phyloP scores from a whole-genome alignment of 306 rosid genomes.

The Rubus parviflorus region DNA sequence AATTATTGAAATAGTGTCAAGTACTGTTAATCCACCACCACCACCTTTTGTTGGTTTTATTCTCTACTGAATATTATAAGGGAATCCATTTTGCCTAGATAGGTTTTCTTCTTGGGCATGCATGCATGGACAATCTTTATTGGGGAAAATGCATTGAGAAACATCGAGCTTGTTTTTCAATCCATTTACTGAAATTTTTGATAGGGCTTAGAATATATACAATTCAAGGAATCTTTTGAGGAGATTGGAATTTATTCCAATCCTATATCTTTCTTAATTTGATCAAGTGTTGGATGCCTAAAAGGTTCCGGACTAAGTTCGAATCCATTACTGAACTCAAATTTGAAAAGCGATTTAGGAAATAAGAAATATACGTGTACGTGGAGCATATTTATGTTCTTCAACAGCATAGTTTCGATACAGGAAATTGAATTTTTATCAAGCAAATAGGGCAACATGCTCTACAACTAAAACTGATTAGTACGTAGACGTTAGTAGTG shows the following conservation, averaged over 20 bases:
- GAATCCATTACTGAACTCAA: neutral
- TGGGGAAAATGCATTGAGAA: neutral
- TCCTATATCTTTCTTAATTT: too few relatives aligned
- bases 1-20: neutral
- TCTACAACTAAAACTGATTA: too few relatives aligned
- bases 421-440: too few relatives aligned
- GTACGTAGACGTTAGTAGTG: too few relatives aligned
- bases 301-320: neutral
- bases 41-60: neutral
- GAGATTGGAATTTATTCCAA: slow-evolving; percentile 1
- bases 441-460: too few relatives aligned
- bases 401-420: too few relatives aligned
- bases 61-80: neutral
- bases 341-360: too few relatives aligned
- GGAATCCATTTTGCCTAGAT: neutral
- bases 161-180: neutral
- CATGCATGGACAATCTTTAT: neutral
- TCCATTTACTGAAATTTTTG: neutral
- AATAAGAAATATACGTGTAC: too few relatives aligned
- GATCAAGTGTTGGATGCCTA: neutral
- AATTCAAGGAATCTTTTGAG: slow-evolving; percentile 10
- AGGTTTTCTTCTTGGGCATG: neutral
- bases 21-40: neutral
- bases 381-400: too few relatives aligned
- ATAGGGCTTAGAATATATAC: neutral